These are phyloP conservation scores for Hypoxylon sp. DNA, from an alignment of 2,329 filamentous ascomycete genomes.

Conservation along the genomic window DNA sequence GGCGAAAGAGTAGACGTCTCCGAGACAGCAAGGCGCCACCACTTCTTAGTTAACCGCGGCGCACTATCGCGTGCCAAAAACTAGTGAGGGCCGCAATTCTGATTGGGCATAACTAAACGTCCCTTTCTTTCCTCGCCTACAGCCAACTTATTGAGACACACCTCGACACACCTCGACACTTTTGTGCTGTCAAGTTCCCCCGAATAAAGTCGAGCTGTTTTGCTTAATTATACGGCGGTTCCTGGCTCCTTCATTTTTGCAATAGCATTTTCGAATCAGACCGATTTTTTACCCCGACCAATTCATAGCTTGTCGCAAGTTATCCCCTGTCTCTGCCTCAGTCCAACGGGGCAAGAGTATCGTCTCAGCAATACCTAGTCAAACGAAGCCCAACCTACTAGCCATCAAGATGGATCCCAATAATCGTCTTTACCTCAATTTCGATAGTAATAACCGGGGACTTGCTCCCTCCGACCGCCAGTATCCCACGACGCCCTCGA, in stretches of 20 bases:
- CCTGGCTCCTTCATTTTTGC: too few relatives aligned
- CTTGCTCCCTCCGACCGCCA: constrained; percentile 70
- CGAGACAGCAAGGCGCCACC: constrained; percentile 2
- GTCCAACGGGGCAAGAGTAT: neutral
- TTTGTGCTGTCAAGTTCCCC: neutral
- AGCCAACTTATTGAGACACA: constrained; percentile 6
- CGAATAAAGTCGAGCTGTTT: too few relatives aligned
- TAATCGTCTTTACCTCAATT: constrained; percentile 72
- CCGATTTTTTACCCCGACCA: too few relatives aligned
- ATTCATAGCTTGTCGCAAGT: too few relatives aligned
- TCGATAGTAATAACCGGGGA: constrained; percentile 71
- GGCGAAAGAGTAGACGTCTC: constrained; percentile 6
- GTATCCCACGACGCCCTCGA: constrained; percentile 91
- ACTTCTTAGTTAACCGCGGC: constrained; percentile 25
- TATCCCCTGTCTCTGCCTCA: too few relatives aligned
- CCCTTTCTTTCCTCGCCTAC: constrained; percentile 11
- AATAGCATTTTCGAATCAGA: too few relatives aligned
- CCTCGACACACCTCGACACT: neutral
- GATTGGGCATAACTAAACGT: constrained; percentile 24
- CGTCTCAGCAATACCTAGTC: neutral
- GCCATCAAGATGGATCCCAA: constrained; percentile 59
- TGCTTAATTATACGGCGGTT: too few relatives aligned
- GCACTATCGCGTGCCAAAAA: constrained; percentile 32
- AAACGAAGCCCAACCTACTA: neutral
- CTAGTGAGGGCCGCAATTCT: constrained; percentile 23